These are phyloP conservation scores for Termitomyces sp. DNA, from an alignment of 1,284 basidiomycete species.

Conservation along the genomic window DNA sequence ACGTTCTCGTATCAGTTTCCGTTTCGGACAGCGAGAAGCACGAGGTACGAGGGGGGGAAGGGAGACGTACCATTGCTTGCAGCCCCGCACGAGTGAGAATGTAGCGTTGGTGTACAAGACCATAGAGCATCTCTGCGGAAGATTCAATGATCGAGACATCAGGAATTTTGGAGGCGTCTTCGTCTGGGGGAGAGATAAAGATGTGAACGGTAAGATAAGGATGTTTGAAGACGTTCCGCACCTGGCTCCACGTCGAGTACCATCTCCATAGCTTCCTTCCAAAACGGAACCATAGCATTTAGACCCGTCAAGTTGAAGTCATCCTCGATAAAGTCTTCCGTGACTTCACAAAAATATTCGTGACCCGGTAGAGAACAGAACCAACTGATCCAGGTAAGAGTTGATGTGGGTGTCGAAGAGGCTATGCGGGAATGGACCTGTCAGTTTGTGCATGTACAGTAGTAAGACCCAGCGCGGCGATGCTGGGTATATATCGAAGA, in stretches of 20 bases:
- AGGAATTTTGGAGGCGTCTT: conserved; percentile 88
- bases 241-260: conserved; percentile 99
- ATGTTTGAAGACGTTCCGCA: conserved; percentile 35
- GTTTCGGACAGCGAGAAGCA: conserved; percentile 12
- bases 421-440: conserved; percentile 38
- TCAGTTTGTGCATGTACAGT: conserved; percentile 15
- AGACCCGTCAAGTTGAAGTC: conserved; percentile 99
- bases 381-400: conserved; percentile 96
- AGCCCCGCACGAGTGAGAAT: conserved; percentile 93
- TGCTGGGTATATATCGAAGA: conserved; percentile 6
- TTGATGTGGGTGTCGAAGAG: conserved; percentile 80
- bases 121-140: conserved; percentile 95
- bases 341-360: conserved; percentile 98
- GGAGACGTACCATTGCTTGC: conserved; percentile 79
- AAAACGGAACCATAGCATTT: conserved; percentile 94
- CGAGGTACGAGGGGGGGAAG: conserved; percentile 11
- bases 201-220: conserved; percentile 7
- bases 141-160: conserved; percentile 98
- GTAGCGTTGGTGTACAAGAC: conserved; percentile 95
- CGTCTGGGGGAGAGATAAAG: conserved; percentile 54
- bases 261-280: conserved; percentile 99
- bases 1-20: conserved; percentile 17
- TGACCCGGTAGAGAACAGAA: conserved; percentile 98
- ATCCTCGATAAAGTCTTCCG: conserved; percentile 99
- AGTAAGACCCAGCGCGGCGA: conserved; percentile 1